Evolutionary conservation across 768 basidiomycete species (phyloP).

Genomic region (Hygrophorus pudorinus): DNA sequence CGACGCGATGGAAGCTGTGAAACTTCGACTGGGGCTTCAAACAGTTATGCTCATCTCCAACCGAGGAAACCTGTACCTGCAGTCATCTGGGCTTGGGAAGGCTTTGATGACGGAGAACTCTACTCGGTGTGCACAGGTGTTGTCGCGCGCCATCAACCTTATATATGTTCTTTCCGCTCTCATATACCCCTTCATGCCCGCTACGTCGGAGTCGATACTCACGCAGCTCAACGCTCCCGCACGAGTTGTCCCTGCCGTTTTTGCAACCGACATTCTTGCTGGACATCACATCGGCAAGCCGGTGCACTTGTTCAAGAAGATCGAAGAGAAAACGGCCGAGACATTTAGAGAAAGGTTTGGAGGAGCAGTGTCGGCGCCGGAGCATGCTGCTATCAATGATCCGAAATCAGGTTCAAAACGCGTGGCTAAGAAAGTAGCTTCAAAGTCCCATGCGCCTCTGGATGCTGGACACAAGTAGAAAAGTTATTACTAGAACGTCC

Average conservation of each 20-base stretch:
- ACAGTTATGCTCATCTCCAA: constrained; percentile 84
- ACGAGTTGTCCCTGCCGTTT: constrained; percentile 61
- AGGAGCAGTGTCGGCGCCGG: constrained; percentile 38
- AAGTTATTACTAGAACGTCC: too few species aligned
- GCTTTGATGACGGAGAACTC: constrained; percentile 76
- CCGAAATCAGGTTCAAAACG: constrained; percentile 51
- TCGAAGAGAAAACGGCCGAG: constrained; percentile 84
- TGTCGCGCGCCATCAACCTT: constrained; percentile 84
- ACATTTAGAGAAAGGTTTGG: constrained; percentile 75
- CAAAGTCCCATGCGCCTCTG: constrained; percentile 26
- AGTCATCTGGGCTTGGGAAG: constrained; percentile 85
- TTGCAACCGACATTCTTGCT: constrained; percentile 75
- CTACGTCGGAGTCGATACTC: constrained; percentile 73
- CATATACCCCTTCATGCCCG: constrained; percentile 94
- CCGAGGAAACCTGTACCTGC: constrained; percentile 90
- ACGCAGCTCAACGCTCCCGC: constrained; percentile 84
- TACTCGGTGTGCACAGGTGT: constrained; percentile 79
- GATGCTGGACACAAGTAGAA: constrained; percentile 50
- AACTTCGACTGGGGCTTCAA: constrained; percentile 80
- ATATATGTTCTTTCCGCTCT: constrained; percentile 85
- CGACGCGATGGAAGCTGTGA: constrained; percentile 84
- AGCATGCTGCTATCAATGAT: constrained; percentile 31
- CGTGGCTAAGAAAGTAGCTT: constrained; percentile 36
- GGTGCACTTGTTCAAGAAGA: constrained; percentile 86
- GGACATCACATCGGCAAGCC: constrained; percentile 83